Percentiles rank a stretch among this genome's conserved stretches.
Conservation (phyloP, 495 filamentous ascomycete genomes). For the Penicillium bovifimosum region DNA sequence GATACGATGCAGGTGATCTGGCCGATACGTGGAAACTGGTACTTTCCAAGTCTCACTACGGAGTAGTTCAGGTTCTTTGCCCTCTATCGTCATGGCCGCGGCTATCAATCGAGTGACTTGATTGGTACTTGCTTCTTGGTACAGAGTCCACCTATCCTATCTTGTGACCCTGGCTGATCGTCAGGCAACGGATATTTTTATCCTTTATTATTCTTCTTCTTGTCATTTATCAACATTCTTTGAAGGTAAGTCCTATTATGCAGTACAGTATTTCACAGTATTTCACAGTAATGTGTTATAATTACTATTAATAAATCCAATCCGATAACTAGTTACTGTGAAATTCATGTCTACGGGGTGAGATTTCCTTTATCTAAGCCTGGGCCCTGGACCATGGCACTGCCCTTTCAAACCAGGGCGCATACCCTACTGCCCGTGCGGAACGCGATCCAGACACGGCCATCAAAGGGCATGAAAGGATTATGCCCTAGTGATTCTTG, state of each 20-base stretch:
- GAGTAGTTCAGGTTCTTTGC: background rate
- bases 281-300: too few relatives aligned
- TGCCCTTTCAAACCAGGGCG: background rate
- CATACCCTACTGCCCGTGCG: conserved; percentile 15
- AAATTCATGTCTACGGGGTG: too few relatives aligned
- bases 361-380: background rate
- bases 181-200: conserved; percentile 22
- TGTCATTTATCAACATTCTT: background rate
- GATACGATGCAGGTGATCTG: conserved; percentile 8
- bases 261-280: too few relatives aligned
- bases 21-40: conserved; percentile 1
- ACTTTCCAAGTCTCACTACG: background rate
- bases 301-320: too few relatives aligned
- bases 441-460: conserved; percentile 4
- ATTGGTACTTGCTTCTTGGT: conserved; percentile 19
- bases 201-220: background rate
- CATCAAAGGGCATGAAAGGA: background rate
- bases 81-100: conserved; percentile 1
- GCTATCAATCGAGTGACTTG: conserved; percentile 1
- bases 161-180: conserved; percentile 28
- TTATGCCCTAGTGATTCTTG: background rate
- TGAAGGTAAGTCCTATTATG: too few relatives aligned
- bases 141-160: conserved; percentile 3
- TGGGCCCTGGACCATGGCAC: conserved; percentile 14
- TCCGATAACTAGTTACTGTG: too few relatives aligned